Evolutionary conservation across 2,329 filamentous ascomycete genomes (phyloP).

Genomic region (Cercospora citrullina): DNA sequence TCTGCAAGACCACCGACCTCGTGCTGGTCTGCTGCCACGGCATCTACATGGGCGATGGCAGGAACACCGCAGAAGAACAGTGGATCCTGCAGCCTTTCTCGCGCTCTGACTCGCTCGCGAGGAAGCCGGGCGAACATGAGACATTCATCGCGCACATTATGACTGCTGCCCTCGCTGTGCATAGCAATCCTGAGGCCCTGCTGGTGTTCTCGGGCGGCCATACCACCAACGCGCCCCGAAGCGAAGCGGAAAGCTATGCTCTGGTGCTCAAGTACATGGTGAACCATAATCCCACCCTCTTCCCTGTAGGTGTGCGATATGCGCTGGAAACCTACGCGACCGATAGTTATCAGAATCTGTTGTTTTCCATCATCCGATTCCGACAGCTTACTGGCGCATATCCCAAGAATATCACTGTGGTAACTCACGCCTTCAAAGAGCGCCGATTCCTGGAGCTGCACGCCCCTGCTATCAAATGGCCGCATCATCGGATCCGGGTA

Average conservation of each 20-base stretch:
- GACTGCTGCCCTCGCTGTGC: conserved; percentile 59
- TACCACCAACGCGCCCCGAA: conserved; percentile 36
- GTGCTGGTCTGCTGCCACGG: conserved; percentile 83
- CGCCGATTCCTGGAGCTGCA: conserved; percentile 44
- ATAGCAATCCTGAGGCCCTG: conserved; percentile 47
- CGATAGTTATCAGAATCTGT: conserved; percentile 82
- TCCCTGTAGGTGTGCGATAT: conserved; percentile 25
- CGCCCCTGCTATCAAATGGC: conserved; percentile 48
- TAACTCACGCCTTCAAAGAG: conserved; percentile 53
- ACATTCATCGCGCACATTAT: conserved; percentile 78
- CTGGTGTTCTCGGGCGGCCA: conserved; percentile 72
- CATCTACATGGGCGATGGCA: conserved; percentile 62
- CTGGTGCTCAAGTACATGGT: conserved; percentile 23
- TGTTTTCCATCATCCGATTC: conserved; percentile 69
- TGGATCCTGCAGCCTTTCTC: conserved; percentile 78
- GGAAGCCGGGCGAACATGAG: conserved; percentile 65
- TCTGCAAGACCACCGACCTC: conserved; percentile 49
- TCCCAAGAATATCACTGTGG: conserved; percentile 45
- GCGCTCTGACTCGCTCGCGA: conserved; percentile 38
- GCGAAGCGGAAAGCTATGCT: conserved; percentile 35
- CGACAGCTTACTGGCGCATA: conserved; percentile 42
- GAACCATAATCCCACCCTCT: conserved; percentile 24
- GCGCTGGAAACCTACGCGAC: conserved; percentile 54
- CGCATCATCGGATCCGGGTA: conserved; percentile 42
- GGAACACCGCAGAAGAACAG: conserved; percentile 37